phyloP scores from a whole-genome alignment of 257 asterid species.

The Verbena officinalis region DNA sequence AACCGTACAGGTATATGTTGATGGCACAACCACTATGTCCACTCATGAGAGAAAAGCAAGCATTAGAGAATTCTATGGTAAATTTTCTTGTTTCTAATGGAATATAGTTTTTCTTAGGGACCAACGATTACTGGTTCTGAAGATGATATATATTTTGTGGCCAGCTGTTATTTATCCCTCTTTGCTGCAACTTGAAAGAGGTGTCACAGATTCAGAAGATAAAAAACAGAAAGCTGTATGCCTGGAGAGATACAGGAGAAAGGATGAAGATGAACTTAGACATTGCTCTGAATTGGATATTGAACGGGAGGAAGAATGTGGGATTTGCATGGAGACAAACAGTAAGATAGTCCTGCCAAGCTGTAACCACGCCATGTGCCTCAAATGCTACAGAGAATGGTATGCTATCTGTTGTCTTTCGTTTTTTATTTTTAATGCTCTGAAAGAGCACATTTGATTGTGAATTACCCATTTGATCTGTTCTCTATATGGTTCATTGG shows the following conservation, averaged over 20 bases:
- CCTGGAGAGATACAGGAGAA: constrained; percentile 74
- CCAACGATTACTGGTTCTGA: constrained; percentile 20
- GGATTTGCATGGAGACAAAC: constrained; percentile 91
- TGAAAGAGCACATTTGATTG: neutral
- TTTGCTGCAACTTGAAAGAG: constrained; percentile 79
- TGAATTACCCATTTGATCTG: neutral
- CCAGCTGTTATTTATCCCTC: constrained; percentile 95
- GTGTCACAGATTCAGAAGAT: constrained; percentile 84
- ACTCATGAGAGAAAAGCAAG: constrained; percentile 95
- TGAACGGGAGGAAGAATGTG: constrained; percentile 97
- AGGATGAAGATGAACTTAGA: constrained; percentile 63
- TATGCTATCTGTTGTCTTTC: constrained; percentile 29
- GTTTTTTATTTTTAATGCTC: neutral
- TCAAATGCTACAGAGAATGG: constrained; percentile 97
- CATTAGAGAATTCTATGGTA: constrained; percentile 93
- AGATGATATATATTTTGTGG: constrained; percentile 29
- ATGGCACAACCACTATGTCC: constrained; percentile 95
- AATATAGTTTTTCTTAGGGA: neutral
- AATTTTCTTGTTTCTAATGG: constrained; percentile 23
- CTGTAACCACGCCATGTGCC: constrained; percentile 86
- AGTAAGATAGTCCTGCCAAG: constrained; percentile 85
- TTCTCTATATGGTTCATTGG: constrained; percentile 4
- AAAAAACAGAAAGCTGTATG: constrained; percentile 80
- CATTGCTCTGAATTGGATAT: constrained; percentile 62
- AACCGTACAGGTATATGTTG: constrained; percentile 79